Percentiles rank a stretch among this genome's conserved stretches.
These are phyloP conservation scores for Zea luxurians DNA, from an alignment of 176 grass and related monocot species.

Conservation along the genomic window DNA sequence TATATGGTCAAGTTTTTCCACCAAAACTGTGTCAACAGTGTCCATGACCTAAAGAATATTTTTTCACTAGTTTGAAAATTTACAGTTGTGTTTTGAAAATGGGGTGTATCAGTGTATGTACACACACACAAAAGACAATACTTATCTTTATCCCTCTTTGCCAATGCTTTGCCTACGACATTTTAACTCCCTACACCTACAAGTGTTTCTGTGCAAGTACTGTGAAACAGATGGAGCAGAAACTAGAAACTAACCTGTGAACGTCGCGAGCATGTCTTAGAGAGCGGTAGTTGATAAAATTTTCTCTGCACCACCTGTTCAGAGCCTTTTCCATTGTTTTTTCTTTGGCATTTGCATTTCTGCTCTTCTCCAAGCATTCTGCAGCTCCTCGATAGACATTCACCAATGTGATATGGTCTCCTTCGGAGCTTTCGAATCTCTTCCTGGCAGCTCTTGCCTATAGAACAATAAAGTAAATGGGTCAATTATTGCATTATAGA, in stretches of 20 bases:
- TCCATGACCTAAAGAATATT: neutral
- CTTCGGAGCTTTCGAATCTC: slow-evolving; percentile 76
- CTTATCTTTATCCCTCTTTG: neutral
- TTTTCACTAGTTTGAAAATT: neutral
- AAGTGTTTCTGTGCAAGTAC: neutral
- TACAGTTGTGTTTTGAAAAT: neutral
- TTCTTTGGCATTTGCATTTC: slow-evolving; percentile 73
- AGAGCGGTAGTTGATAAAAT: slow-evolving; percentile 85
- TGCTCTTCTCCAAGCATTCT: slow-evolving; percentile 85
- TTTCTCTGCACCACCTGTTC: slow-evolving; percentile 89
- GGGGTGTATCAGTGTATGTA: neutral
- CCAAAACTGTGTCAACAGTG: neutral
- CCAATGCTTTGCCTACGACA: neutral
- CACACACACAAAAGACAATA: neutral
- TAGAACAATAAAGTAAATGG: slow-evolving; percentile 22
- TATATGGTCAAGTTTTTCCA: neutral
- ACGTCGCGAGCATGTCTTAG: slow-evolving; percentile 73
- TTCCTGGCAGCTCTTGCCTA: slow-evolving; percentile 93
- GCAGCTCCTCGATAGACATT: slow-evolving; percentile 72
- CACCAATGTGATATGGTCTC: slow-evolving; percentile 84
- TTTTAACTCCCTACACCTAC: neutral
- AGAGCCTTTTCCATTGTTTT: slow-evolving; percentile 84
- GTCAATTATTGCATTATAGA: neutral
- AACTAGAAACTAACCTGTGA: slow-evolving; percentile 61
- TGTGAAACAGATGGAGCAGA: neutral